These are phyloP conservation scores for Cordyceps farinosa DNA, from an alignment of 2,329 filamentous ascomycete species.

Conservation along the genomic window DNA sequence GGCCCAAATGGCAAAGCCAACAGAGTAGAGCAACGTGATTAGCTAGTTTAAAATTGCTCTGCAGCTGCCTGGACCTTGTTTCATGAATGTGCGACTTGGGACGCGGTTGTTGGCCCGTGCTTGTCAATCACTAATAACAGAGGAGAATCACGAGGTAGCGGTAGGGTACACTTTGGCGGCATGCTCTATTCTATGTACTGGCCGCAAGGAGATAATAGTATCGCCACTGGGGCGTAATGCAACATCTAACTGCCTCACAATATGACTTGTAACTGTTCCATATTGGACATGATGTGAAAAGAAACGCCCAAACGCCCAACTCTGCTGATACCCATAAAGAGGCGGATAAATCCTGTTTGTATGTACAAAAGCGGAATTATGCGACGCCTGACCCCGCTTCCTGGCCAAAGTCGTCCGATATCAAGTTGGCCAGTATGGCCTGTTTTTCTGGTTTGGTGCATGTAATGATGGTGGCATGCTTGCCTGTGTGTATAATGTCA, in stretches of 20 bases:
- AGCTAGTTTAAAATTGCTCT: too few species aligned
- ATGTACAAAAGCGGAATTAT: slow-evolving; percentile 17
- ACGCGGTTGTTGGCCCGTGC: background rate
- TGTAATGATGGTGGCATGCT: background rate
- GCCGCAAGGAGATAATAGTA: slow-evolving; percentile 1
- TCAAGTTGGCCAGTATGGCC: background rate
- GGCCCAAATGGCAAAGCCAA: too few species aligned
- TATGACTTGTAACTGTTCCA: slow-evolving; percentile 15
- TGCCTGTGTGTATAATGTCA: slow-evolving; percentile 8
- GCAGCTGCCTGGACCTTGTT: too few species aligned
- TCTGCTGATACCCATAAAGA: slow-evolving; percentile 8
- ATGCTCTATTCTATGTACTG: slow-evolving; percentile 14
- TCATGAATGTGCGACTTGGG: too few species aligned
- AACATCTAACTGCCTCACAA: slow-evolving; percentile 14
- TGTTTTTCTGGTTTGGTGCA: background rate
- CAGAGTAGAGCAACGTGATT: too few species aligned
- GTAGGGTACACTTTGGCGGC: background rate
- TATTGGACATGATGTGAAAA: slow-evolving; percentile 18
- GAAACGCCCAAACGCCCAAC: slow-evolving; percentile 29
- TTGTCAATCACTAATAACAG: background rate
- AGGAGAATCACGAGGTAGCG: background rate
- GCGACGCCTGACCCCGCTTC: slow-evolving; percentile 14
- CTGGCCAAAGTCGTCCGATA: slow-evolving; percentile 10
- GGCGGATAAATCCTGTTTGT: slow-evolving; percentile 7
- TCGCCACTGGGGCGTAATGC: background rate